Percentiles rank a stretch among this genome's conserved stretches.
Evolutionary conservation across 176 grass and related monocot genomes (phyloP).

Genomic region (Oryza officinalis): DNA sequence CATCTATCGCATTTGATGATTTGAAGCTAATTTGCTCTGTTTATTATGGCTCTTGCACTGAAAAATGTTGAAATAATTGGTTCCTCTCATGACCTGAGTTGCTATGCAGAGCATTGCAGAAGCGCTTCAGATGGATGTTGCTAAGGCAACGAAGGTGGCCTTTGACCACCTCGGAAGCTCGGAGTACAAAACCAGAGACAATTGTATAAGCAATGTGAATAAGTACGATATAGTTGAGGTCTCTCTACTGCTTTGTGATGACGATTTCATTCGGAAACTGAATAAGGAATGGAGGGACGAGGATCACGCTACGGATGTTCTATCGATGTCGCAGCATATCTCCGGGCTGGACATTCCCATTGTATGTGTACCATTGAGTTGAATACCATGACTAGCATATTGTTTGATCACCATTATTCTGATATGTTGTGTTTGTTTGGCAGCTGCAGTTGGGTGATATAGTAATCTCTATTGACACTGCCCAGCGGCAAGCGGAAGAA

Average conservation of each 20-base stretch:
- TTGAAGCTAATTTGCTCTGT: conserved; percentile 9
- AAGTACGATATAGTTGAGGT: conserved; percentile 65
- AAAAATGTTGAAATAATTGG: not conserved
- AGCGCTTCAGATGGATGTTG: conserved; percentile 57
- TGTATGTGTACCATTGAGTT: conserved; percentile 47
- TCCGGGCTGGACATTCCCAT: conserved; percentile 66
- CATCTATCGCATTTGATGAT: not conserved
- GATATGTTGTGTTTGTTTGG: conserved; percentile 30
- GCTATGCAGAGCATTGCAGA: conserved; percentile 66
- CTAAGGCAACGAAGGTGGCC: conserved; percentile 73
- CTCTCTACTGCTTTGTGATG: conserved; percentile 75
- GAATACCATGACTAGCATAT: not conserved
- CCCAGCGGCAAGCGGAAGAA: conserved; percentile 75
- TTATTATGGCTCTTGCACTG: not conserved
- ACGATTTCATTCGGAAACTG: conserved; percentile 69
- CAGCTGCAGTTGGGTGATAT: conserved; percentile 87
- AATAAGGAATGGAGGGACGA: conserved; percentile 91
- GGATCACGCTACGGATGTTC: conserved; percentile 74
- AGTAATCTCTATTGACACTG: conserved; percentile 85
- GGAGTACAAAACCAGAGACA: conserved; percentile 75
- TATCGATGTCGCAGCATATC: conserved; percentile 89
- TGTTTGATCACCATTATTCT: not conserved
- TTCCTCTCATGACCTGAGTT: not conserved
- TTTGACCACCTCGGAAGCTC: conserved; percentile 49
- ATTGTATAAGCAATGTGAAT: conserved; percentile 53